phyloP scores from a whole-genome alignment of 495 filamentous ascomycete genomes.

The Xylaria cubensis region DNA sequence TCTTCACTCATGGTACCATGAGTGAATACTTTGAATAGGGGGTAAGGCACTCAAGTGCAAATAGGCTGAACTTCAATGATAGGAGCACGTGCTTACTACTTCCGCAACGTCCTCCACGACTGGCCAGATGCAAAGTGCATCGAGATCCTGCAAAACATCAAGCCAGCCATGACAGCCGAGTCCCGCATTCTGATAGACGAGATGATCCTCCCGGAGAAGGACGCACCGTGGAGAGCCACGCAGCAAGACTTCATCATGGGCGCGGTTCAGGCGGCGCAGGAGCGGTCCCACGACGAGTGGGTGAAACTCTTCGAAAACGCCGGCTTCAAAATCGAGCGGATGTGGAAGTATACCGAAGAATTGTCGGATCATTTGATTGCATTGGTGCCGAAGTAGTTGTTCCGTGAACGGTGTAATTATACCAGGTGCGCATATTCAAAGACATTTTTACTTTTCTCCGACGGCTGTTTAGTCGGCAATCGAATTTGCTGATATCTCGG shows the following conservation, averaged over 20 bases:
- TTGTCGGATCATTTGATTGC: constrained; percentile 46
- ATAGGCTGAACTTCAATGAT: constrained; percentile 17
- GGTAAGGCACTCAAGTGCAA: not conserved
- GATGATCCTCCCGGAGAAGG: constrained; percentile 51
- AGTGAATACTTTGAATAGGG: not conserved
- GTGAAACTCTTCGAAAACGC: constrained; percentile 43
- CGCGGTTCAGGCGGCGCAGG: constrained; percentile 38
- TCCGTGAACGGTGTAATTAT: not conserved
- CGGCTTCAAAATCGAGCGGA: constrained; percentile 46
- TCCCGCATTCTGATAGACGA: constrained; percentile 56
- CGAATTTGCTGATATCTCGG: not conserved
- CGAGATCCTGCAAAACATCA: constrained; percentile 47
- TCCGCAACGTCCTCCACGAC: constrained; percentile 56
- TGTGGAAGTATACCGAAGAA: constrained; percentile 42
- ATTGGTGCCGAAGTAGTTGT: constrained; percentile 23
- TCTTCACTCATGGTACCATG: not conserved
- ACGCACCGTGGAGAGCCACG: constrained; percentile 45
- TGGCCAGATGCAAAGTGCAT: constrained; percentile 48
- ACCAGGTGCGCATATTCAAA: not conserved
- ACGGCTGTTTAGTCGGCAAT: not conserved
- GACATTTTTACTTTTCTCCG: not conserved
- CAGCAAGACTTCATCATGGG: constrained; percentile 56
- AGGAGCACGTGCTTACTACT: constrained; percentile 54
- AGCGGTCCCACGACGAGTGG: constrained; percentile 49
- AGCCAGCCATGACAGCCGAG: constrained; percentile 43